Base-by-base conservation (phyloP, 768 basidiomycete species). In the Hemileccinum rubropunctum region DNA sequence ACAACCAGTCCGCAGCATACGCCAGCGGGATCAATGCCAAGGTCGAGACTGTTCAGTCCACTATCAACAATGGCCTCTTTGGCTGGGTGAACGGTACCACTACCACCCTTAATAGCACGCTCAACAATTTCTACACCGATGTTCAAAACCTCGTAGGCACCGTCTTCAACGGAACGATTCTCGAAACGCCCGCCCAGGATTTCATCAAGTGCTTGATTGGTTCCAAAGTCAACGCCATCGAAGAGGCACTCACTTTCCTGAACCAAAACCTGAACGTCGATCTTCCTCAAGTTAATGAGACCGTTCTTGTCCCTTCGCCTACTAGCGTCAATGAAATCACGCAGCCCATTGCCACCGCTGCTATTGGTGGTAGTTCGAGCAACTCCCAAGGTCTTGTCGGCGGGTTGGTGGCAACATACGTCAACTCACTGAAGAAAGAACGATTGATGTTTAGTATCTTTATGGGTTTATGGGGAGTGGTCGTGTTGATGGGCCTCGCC, bases 1-100 rank as follows among this genome's bases (percentile, higher is more conserved):
- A 81, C 61, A 83, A 86, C 59, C 84, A 91, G 58, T 94, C 90
- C 9, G 62, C 79, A 13, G 63, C 77, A 4, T 99, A 95, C 57
- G 93, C 95, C 4, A 74, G 67, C n/a, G 76, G 75, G 28, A 76
- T 94, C 61, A 99, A 98, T 57, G 61, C 59, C 17, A 86, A 81
- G 27, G 82, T 98, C 18, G 77, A 81, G 42, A 58, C 58, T 30
- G 76, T 91, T 42, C 90, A 98, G 71, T 75, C 73, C 34, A 79
- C 82, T 6, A 81, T 98, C 68, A 91, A 98, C 65, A 73, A 91
- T 35, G 88, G 88, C 21, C 70, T 98, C 40, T 95, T 98, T 54
- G 93, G 94, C 10, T 98, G 95, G 95, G 86, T 98, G 42, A 93
- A 98, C 59, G 79, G 75, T 15, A 95, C 95, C 8, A 95, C 93